Conservation (phyloP, 495 filamentous ascomycete genomes). For the Annulohypoxylon maeteangense region DNA sequence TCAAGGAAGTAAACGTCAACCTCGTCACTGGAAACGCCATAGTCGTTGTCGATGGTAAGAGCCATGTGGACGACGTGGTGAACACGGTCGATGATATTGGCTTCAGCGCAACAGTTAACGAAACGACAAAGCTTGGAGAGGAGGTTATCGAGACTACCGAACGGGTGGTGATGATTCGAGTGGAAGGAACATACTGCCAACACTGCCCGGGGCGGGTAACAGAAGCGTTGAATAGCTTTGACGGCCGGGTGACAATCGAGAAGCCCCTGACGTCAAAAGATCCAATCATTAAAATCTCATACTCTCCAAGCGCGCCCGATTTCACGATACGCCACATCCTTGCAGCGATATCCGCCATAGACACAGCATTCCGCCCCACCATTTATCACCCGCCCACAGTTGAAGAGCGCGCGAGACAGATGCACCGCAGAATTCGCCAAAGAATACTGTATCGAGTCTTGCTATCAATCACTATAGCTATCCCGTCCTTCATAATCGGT, state of each 20-base stretch:
- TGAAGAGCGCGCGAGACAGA: conserved; percentile 8
- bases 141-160: background rate
- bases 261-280: background rate
- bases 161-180: background rate
- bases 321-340: conserved; percentile 13
- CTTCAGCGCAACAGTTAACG: background rate
- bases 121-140: background rate
- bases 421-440: background rate
- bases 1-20: conserved; percentile 3
- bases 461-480: background rate
- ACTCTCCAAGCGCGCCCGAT: background rate
- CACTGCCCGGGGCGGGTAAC: conserved; percentile 1
- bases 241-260: background rate
- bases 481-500: conserved; percentile 6
- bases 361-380: background rate
- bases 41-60: background rate
- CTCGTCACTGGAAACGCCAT: conserved; percentile 3
- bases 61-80: background rate
- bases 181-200: conserved; percentile 3
- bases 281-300: background rate
- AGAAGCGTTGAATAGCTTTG: conserved; percentile 1
- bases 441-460: conserved; percentile 4
- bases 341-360: background rate
- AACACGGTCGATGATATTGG: background rate
- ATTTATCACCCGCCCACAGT: conserved; percentile 7